These are phyloP conservation scores for Entomortierella parvispora DNA, from an alignment of 192 early-diverging fungal genomes.

Conservation along the genomic window DNA sequence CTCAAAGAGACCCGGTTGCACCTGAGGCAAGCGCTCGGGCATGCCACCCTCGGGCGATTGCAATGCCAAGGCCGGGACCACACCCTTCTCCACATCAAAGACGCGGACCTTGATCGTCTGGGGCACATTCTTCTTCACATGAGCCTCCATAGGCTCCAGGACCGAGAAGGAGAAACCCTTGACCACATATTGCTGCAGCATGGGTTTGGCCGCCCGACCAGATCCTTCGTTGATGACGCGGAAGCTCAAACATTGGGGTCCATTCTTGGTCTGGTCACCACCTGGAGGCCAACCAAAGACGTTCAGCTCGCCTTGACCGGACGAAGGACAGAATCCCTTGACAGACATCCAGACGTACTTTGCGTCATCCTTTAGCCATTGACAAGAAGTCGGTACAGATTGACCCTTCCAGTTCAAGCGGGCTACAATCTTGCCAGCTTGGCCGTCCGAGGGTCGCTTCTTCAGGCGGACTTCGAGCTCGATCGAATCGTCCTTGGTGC, in stretches of 20 bases:
- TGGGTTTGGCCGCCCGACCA: slow-evolving; percentile 35
- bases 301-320: slow-evolving; percentile 34
- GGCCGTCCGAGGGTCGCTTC: slow-evolving; percentile 38
- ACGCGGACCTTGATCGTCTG: slow-evolving; percentile 43
- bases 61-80: slow-evolving; percentile 36
- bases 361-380: slow-evolving; percentile 35
- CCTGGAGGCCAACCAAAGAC: slow-evolving; percentile 55
- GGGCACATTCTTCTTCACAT: slow-evolving; percentile 33
- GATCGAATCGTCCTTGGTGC: slow-evolving; percentile 38
- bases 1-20: slow-evolving; percentile 45
- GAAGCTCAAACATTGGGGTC: slow-evolving; percentile 43
- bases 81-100: slow-evolving; percentile 44
- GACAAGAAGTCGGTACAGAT: slow-evolving; percentile 18
- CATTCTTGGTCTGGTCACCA: slow-evolving; percentile 52
- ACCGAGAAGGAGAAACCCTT: slow-evolving; percentile 51
- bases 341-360: slow-evolving; percentile 41
- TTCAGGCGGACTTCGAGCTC: slow-evolving; percentile 39
- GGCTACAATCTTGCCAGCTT: slow-evolving; percentile 43
- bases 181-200: slow-evolving; percentile 51
- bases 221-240: slow-evolving; percentile 43
- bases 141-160: slow-evolving; percentile 34
- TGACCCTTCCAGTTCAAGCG: slow-evolving; percentile 51
- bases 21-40: slow-evolving; percentile 39
- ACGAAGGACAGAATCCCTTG: slow-evolving; percentile 35
- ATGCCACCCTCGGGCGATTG: slow-evolving; percentile 45